phyloP scores from a whole-genome alignment of 352 stramenopile species.

The Globisporangium megalacanthum region DNA sequence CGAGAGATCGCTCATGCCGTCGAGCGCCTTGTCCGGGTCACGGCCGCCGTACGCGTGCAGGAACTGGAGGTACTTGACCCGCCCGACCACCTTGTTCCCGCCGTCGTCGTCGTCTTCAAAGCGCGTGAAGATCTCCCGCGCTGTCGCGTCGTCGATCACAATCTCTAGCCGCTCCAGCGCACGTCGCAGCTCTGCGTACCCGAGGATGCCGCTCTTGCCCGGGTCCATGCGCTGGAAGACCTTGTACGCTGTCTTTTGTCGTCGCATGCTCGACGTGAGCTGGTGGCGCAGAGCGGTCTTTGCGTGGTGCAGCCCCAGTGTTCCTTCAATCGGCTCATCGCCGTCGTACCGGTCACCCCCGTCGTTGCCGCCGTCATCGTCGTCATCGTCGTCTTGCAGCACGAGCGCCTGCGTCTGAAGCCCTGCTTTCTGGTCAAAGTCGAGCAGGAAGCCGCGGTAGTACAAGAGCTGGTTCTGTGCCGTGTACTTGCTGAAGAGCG shows the following conservation, averaged over 20 bases:
- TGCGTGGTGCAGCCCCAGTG: slow-evolving; percentile 40
- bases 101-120: slow-evolving; percentile 57
- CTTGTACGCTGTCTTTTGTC: slow-evolving; percentile 58
- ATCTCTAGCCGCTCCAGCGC: slow-evolving; percentile 57
- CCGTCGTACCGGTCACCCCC: slow-evolving; percentile 3
- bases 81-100: slow-evolving; percentile 26
- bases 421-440: slow-evolving; percentile 46
- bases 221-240: slow-evolving; percentile 54
- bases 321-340: no score
- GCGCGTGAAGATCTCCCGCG: slow-evolving; percentile 30
- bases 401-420: slow-evolving; percentile 49
- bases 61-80: slow-evolving; percentile 59
- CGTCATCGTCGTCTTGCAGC: slow-evolving; percentile 45
- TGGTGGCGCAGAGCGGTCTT: slow-evolving; percentile 45
- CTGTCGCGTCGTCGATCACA: slow-evolving; percentile 28
- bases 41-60: slow-evolving; percentile 55
- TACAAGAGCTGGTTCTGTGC: slow-evolving; percentile 45
- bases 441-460: slow-evolving; percentile 65
- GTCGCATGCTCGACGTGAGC: slow-evolving; percentile 31
- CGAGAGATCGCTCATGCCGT: slow-evolving; percentile 58
- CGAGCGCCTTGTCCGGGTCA: slow-evolving; percentile 51
- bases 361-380: slow-evolving; percentile 1
- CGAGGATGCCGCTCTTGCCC: slow-evolving; percentile 41
- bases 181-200: slow-evolving; percentile 53
- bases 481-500: slow-evolving; percentile 46